Base-by-base conservation (phyloP, 2,329 filamentous ascomycete genomes). In the Knoxdaviesia proteae region DNA sequence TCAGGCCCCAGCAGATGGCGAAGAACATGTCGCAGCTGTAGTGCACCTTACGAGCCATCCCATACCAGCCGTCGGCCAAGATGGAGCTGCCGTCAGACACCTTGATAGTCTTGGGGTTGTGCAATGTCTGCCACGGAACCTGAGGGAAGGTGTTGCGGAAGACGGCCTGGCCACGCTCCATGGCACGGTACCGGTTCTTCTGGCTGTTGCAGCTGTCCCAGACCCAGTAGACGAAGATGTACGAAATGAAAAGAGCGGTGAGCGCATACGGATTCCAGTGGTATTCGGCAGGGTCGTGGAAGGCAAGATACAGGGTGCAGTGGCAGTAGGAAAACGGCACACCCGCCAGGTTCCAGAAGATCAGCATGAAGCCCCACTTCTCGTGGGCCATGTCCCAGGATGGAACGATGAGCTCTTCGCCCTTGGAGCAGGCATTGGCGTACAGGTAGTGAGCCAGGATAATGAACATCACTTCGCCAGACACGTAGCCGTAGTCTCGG, bases 321-420 rank as follows among this genome's bases (percentile, higher is more conserved):
- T 94, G 86, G 65, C 84, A 93, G 69, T 94, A 94, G 43, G 77
- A 86, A 42, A 94, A 69, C 9, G 86, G 86, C 31, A 94, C 86
- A 50, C 86, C 86, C 39, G 86, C 84, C 57, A 94, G 67, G 61
- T 94, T 94, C 86, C 86, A 94, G 73, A 94, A 94, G 59, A 92
- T 92, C 50, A 94, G 73, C 86, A 94, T 94, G 67, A 94, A 94
- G 42, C 86, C 86, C 74, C 83, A 87, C 64, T 94, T 94, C 68
- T 94, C 86, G 53, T 84, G 88, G 67, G 92, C 93, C 80, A 94
- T 93, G 54, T 94, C 86, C 60, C 86, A 94, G 41, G 84, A 90
- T 6, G 81, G 81, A 46, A 84, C 72, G 58, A 94, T 94, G 56
- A 84, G 73, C 61, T 94, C 84, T 61, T 94, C 86, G 40, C 81